Evolutionary conservation across 2,329 filamentous ascomycete species (phyloP), one percentile per base, ranked within the genome.

Genomic region (Phialophora macrospora): DNA sequence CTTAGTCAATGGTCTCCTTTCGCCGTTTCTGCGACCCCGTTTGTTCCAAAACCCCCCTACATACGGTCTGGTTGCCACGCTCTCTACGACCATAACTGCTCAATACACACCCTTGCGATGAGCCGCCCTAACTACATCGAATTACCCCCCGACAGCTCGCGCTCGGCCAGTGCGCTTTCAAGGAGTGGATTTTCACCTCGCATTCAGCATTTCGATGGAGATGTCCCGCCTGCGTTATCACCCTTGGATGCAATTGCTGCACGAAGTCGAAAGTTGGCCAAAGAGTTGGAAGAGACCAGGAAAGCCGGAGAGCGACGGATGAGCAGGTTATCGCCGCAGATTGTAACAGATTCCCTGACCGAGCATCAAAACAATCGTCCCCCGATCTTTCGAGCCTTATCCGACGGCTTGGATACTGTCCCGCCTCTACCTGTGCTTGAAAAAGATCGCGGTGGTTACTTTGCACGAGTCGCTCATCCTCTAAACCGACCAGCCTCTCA

Each of bases 171-270:
- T 60, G 62, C 66, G 28, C 85, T 79, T 11, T 74, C 81, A 30
- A 63, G 60, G 60, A 83, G 83, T 62, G 84, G 86, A n/a, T 83
- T 84, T 69, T 93, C 90, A n/a, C 90, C 90, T 49, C 88, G 90
- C 68, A 81, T 92, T 65, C 76, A 79, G 68, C 90, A 93, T 77
- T 84, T 91, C 64, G 90, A 90, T 64, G 91, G 91, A 68, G 91
- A 94, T 69, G 85, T 90, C 0, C 94, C 95, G 22, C 95, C 95
- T 4, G 91, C 95, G 60, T 84, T 98, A 63, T 98, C 95, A 7
- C 95, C 95, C 11, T 85, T 99, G 70, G 95, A 99, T 83, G 94
- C 94, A 55, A 96, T 99, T 76, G 94, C 94, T 24, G 85, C 94
- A 68, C 94, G 98, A 75, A 96, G 93, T 73, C 89, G 94, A 64